These are phyloP conservation scores for Zea luxurians DNA, from an alignment of 176 grass and related monocot genomes.

Conservation along the genomic window DNA sequence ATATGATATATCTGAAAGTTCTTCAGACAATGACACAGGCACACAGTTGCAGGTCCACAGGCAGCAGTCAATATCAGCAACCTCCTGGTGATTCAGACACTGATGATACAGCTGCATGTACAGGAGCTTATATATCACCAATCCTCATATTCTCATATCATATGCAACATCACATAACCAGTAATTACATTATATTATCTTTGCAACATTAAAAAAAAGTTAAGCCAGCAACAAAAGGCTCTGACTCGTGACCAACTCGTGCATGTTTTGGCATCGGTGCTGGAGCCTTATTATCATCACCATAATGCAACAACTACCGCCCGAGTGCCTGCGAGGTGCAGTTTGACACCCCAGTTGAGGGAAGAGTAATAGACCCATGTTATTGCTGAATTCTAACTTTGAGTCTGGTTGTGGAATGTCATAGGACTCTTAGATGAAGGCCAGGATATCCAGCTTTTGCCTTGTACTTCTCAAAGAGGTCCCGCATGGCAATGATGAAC, in stretches of 20 bases:
- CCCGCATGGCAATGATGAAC: constrained; percentile 61
- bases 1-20: background rate
- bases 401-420: constrained; percentile 7
- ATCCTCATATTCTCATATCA: background rate
- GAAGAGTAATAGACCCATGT: background rate
- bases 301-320: background rate
- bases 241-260: constrained; percentile 14
- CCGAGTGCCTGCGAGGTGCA: background rate
- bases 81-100: background rate
- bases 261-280: background rate
- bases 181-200: background rate
- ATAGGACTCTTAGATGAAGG: constrained; percentile 71
- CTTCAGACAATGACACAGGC: background rate
- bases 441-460: constrained; percentile 53
- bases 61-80: background rate
- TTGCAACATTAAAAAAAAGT: constrained; percentile 20
- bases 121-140: background rate
- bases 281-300: background rate
- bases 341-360: background rate
- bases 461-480: constrained; percentile 85
- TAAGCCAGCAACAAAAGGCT: constrained; percentile 17
- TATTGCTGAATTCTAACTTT: constrained; percentile 33
- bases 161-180: background rate
- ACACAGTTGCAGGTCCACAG: background rate
- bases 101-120: background rate